Evolutionary conservation across 2,329 filamentous ascomycete genomes (phyloP).

Genomic region (Venturia pyrina): DNA sequence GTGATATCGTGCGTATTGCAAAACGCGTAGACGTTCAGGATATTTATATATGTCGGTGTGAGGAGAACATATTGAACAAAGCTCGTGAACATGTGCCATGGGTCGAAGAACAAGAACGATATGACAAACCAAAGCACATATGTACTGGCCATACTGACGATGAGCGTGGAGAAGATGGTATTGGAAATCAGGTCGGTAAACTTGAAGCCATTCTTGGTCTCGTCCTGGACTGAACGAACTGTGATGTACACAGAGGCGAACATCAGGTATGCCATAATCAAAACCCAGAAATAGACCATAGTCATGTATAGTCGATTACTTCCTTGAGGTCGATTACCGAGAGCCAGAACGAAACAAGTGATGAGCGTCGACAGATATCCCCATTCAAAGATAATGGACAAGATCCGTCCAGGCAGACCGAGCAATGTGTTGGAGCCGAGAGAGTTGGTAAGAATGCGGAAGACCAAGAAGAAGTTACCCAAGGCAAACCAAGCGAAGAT

Average conservation of each 20-base stretch:
- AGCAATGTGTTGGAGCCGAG: constrained; percentile 61
- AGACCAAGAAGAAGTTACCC: constrained; percentile 97
- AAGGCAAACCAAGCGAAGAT: constrained; percentile 98
- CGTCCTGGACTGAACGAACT: constrained; percentile 68
- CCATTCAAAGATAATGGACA: constrained; percentile 92
- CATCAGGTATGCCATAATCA: constrained; percentile 91
- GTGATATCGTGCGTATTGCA: constrained; percentile 97
- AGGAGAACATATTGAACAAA: constrained; percentile 91
- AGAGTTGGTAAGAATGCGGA: constrained; percentile 88
- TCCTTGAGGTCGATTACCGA: constrained; percentile 90
- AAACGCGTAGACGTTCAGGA: constrained; percentile 97
- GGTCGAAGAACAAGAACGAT: constrained; percentile 90
- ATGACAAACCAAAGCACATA: constrained; percentile 89
- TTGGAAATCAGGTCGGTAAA: constrained; percentile 72
- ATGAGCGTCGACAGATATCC: constrained; percentile 85
- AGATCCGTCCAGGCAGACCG: constrained; percentile 64
- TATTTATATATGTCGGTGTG: constrained; percentile 94
- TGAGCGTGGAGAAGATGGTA: constrained; percentile 81
- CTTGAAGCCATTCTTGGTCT: constrained; percentile 58
- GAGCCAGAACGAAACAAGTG: constrained; percentile 86
- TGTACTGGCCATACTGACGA: constrained; percentile 84
- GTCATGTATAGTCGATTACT: constrained; percentile 90
- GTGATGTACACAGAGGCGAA: constrained; percentile 95
- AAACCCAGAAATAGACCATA: constrained; percentile 97
- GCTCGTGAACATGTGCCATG: constrained; percentile 97